Evolutionary conservation across 176 grass and related monocot species (phyloP).

Genomic region (Coix lacrymajobi): DNA sequence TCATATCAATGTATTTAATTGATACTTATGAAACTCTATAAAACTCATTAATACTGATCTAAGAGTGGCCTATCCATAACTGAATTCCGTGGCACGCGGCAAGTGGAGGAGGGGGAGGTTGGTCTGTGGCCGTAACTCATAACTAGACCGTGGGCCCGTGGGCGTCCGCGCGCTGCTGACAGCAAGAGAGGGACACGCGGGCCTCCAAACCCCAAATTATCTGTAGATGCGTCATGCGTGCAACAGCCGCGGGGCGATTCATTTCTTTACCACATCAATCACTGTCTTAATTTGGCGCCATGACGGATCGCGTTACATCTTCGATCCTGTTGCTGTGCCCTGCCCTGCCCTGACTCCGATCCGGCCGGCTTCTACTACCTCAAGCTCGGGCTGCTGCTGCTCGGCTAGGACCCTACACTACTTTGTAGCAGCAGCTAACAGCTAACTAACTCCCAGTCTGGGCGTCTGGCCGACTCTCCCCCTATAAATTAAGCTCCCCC

Average conservation of each 20-base stretch:
- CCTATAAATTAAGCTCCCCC: conserved; percentile 31
- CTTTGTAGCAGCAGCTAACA: background rate
- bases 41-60: too few species aligned
- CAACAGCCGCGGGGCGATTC: background rate
- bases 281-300: background rate
- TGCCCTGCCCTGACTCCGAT: background rate
- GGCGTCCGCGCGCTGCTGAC: background rate
- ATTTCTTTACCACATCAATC: background rate
- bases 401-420: background rate
- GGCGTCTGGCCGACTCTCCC: background rate
- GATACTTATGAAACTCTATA: too few species aligned
- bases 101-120: background rate
- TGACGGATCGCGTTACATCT: background rate
- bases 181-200: background rate
- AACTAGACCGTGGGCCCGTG: background rate
- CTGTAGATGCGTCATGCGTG: background rate
- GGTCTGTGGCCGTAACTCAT: conserved; percentile 3
- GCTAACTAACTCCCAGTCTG: background rate
- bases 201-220: background rate
- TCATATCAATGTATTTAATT: too few species aligned
- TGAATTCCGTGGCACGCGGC: conserved; percentile 8
- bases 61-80: too few species aligned
- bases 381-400: background rate
- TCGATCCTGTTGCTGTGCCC: background rate
- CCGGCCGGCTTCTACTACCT: background rate